Evolutionary conservation across 83 land plant species (phyloP).

Genomic region (Larix sibirica): DNA sequence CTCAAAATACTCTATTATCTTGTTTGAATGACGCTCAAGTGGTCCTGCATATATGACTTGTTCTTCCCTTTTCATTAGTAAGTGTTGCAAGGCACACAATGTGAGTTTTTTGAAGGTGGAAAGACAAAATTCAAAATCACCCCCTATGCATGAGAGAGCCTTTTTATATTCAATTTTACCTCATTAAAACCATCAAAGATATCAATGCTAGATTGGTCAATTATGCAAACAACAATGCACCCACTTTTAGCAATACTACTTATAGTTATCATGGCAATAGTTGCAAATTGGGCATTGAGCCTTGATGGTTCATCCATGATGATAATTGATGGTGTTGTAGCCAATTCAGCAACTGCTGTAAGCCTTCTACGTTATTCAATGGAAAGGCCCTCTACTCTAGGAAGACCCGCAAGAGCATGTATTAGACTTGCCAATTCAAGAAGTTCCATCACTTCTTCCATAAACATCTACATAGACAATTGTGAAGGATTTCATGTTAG

Average conservation of each 20-base stretch:
- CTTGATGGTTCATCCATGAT: constrained; percentile 37
- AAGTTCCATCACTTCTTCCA: constrained; percentile 30
- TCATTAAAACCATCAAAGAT: constrained; percentile 36
- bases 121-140: background rate
- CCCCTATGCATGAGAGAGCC: background rate
- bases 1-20: too few species aligned
- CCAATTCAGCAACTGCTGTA: constrained; percentile 27
- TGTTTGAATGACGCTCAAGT: too few species aligned
- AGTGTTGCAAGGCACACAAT: constrained; percentile 12
- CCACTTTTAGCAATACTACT: constrained; percentile 25
- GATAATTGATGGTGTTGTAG: constrained; percentile 24
- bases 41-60: constrained; percentile 31
- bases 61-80: constrained; percentile 33
- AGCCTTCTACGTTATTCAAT: constrained; percentile 21
- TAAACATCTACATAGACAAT: constrained; percentile 16
- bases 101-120: background rate
- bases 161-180: background rate
- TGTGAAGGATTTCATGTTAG: background rate
- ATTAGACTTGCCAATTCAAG: constrained; percentile 20
- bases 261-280: constrained; percentile 34
- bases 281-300: constrained; percentile 25
- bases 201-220: constrained; percentile 35
- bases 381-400: constrained; percentile 22
- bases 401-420: constrained; percentile 28
- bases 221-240: constrained; percentile 27